These are phyloP conservation scores for Apodospora peruviana DNA, from an alignment of 495 filamentous ascomycete genomes.

Conservation along the genomic window DNA sequence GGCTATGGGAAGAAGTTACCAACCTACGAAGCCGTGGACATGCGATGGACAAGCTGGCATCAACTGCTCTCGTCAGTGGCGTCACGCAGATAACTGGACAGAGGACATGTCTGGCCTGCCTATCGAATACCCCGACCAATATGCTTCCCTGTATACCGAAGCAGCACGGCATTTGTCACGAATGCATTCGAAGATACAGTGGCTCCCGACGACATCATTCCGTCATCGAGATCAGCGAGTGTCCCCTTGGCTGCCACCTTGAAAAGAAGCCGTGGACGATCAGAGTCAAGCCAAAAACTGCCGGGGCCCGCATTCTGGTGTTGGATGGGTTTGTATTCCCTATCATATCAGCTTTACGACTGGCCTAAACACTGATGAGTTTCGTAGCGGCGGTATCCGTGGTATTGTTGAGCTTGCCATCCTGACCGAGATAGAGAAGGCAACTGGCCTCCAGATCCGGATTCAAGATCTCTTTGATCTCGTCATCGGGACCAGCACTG, in stretches of 20 bases:
- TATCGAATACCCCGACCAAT: conserved; percentile 31
- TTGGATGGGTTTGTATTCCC: conserved; percentile 34
- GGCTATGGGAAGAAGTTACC: conserved; percentile 6
- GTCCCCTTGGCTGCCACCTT: conserved; percentile 11
- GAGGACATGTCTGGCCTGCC: conserved; percentile 33
- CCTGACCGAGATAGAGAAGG: conserved; percentile 26
- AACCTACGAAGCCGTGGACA: neutral
- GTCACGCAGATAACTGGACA: conserved; percentile 16
- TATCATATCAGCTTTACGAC: neutral
- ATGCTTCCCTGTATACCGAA: conserved; percentile 26
- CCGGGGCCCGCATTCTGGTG: conserved; percentile 29
- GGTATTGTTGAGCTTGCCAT: conserved; percentile 39
- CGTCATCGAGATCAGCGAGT: neutral
- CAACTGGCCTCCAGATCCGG: conserved; percentile 19
- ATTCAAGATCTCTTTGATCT: conserved; percentile 42
- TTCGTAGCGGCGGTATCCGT: conserved; percentile 37
- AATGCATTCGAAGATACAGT: conserved; percentile 23
- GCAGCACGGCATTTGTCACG: conserved; percentile 32
- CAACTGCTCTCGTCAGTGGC: neutral
- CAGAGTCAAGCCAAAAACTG: conserved; percentile 27
- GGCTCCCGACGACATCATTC: conserved; percentile 4
- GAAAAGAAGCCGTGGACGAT: conserved; percentile 11
- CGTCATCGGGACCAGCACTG: conserved; percentile 40
- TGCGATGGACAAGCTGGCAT: neutral
- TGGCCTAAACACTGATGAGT: no score